Base-by-base conservation (phyloP, 108 stramenopile genomes). In the Fistulifera pelliculosa region DNA sequence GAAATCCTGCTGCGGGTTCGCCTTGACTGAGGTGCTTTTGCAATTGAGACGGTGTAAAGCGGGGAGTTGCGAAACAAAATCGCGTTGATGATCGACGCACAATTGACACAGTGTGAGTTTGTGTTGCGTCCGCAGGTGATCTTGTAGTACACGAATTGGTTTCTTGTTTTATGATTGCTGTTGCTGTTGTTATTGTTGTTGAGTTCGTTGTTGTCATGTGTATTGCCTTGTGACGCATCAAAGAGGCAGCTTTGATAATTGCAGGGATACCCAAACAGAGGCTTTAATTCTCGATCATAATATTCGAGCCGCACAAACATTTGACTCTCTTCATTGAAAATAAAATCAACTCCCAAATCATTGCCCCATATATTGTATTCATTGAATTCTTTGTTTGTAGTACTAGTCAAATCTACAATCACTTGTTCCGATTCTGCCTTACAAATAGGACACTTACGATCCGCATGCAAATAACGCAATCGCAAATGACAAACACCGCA, bases 401-500 rank as follows among this genome's bases (percentile, higher is more conserved):
- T 22, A 53, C 62, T 52, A 51, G 43, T 58, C n/a, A 17, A 38
- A 52, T 86, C 84, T 10, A 90, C 85, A 47, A 93, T 83, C n/a
- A 93, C 56, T 12, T 55, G 52, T 2, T 87, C 81, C 56, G 84
- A 80, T 38, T 56, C 24, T 0, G 71, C 6, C 42, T 93, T 93
- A 60, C 91, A 93, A 26, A 88, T 81, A 21, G 78, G 82, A 61
- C 91, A 93, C 42, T 74, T 72, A 5, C 56, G 71, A 50, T 89
- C 85, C n/a, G 41, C 41, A 56, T 88, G 80, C 47, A 89, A 64
- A 59, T 72, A 64, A 5, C 91, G 76, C 44, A 87, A 50, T 21
- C 85, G 64, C 45, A 93, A 56, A 57, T 81, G 76, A 49, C 91
- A 93, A 15, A 70, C 39, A 15, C 71, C 78, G 66, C 91, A 93